phyloP scores from a whole-genome alignment of 2,329 filamentous ascomycete genomes.

The Aulographum hederae region DNA sequence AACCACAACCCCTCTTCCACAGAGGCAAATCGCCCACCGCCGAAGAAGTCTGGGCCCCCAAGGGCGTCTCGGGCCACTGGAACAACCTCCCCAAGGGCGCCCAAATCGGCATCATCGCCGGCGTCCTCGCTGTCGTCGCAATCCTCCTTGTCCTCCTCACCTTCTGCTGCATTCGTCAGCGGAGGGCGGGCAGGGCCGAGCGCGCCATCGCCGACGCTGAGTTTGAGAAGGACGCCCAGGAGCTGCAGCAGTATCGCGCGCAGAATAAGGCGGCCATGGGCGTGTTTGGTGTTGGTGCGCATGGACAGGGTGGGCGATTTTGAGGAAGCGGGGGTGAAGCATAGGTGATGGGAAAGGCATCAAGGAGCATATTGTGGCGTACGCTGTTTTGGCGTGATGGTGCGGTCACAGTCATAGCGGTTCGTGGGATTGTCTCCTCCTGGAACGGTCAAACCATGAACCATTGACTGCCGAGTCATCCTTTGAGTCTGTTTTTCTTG shows the following conservation, averaged over 20 bases:
- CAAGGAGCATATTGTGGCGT: too few species aligned
- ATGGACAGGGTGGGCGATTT: too few species aligned
- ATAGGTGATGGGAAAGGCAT: too few species aligned
- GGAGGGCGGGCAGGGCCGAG: slow-evolving; percentile 16
- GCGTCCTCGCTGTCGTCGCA: slow-evolving; percentile 11
- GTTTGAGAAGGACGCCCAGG: slow-evolving; percentile 3
- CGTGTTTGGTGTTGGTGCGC: too few species aligned
- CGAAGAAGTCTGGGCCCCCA: slow-evolving; percentile 15
- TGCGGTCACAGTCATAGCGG: too few species aligned
- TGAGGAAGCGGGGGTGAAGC: too few species aligned
- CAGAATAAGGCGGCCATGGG: too few species aligned
- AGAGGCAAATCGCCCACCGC: slow-evolving; percentile 18
- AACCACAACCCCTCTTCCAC: slow-evolving; percentile 1
- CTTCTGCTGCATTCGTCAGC: slow-evolving; percentile 21
- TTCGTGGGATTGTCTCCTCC: too few species aligned
- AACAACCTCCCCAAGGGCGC: slow-evolving; percentile 14
- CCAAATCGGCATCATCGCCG: slow-evolving; percentile 16
- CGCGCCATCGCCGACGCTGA: slow-evolving; percentile 8
- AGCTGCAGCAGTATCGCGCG: slow-evolving; percentile 3
- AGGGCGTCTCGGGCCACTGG: slow-evolving; percentile 17
- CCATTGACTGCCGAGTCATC: too few species aligned
- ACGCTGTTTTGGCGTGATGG: too few species aligned
- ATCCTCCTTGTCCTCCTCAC: slow-evolving; percentile 9
- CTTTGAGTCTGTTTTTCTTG: too few species aligned
- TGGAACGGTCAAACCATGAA: too few species aligned